Evolutionary conservation across 2,329 filamentous ascomycete genomes (phyloP).

Genomic region (Fusarium piperis): DNA sequence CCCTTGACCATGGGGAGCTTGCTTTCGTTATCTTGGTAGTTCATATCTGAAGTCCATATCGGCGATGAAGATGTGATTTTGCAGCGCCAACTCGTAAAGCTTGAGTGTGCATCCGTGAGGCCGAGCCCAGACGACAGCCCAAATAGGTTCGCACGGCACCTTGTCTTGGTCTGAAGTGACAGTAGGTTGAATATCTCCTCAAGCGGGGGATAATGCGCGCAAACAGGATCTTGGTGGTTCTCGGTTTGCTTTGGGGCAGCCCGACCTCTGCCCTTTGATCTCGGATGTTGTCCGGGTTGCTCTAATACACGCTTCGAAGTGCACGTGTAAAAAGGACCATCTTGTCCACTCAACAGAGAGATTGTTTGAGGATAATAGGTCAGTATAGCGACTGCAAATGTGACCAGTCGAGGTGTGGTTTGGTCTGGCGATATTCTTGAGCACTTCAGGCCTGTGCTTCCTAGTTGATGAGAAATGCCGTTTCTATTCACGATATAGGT

Average conservation of each 20-base stretch:
- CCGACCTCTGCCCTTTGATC: neutral
- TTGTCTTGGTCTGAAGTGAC: neutral
- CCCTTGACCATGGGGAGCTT: fast-evolving
- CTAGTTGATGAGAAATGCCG: neutral
- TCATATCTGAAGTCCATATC: neutral
- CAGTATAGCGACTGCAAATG: neutral
- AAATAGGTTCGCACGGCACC: neutral
- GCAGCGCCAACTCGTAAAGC: neutral
- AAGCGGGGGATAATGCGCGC: too few species aligned
- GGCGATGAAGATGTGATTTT: neutral
- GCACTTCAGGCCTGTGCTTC: neutral
- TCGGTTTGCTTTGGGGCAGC: neutral
- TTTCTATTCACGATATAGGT: neutral
- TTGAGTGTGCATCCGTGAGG: neutral
- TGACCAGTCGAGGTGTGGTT: neutral
- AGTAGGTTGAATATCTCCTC: neutral
- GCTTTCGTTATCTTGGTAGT: neutral
- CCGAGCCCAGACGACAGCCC: neutral
- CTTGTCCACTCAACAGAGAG: neutral
- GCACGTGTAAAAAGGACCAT: neutral
- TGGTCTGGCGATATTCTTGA: neutral
- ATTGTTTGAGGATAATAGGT: neutral
- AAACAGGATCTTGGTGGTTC: too few species aligned
- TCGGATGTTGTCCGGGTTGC: neutral
- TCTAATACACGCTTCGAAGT: neutral